These are phyloP conservation scores for Vigna unguiculata DNA, from an alignment of 306 rosid genomes.

Conservation along the genomic window DNA sequence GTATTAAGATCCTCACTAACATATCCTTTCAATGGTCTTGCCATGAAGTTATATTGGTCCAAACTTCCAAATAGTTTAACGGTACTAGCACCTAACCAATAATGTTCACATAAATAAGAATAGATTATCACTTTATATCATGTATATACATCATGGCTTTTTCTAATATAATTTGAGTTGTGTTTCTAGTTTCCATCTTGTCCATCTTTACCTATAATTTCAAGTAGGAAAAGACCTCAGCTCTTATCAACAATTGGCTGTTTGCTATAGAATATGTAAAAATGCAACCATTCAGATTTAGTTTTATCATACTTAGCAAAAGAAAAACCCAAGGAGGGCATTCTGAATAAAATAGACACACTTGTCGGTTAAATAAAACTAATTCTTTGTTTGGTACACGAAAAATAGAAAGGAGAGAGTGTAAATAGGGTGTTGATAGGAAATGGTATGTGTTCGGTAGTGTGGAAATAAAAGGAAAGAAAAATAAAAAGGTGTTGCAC, in stretches of 20 bases:
- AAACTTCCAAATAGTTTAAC: background rate
- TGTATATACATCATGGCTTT: conserved; percentile 3
- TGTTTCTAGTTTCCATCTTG: background rate
- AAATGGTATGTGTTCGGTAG: background rate
- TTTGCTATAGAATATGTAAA: conserved; percentile 18
- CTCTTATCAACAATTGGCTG: background rate
- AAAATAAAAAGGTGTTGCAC: no score
- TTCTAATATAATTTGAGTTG: conserved; percentile 3
- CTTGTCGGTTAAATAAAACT: no score
- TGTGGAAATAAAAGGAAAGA: background rate
- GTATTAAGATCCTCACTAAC: background rate
- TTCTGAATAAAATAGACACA: no score
- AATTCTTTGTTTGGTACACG: no score
- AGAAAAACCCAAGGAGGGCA: background rate
- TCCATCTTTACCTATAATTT: conserved; percentile 19
- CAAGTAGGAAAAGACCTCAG: conserved; percentile 13
- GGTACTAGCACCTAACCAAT: background rate
- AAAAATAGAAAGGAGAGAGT: background rate
- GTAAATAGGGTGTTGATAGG: background rate
- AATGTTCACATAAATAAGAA: conserved; percentile 14
- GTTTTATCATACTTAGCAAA: background rate
- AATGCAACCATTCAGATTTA: conserved; percentile 23
- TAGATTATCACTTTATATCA: background rate
- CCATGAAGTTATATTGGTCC: background rate
- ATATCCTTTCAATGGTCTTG: conserved; percentile 5